Percentiles rank a stretch among this genome's conserved stretches.
Conservation (phyloP, 176 grass and related monocot species). For the Triticum timopheevii region DNA sequence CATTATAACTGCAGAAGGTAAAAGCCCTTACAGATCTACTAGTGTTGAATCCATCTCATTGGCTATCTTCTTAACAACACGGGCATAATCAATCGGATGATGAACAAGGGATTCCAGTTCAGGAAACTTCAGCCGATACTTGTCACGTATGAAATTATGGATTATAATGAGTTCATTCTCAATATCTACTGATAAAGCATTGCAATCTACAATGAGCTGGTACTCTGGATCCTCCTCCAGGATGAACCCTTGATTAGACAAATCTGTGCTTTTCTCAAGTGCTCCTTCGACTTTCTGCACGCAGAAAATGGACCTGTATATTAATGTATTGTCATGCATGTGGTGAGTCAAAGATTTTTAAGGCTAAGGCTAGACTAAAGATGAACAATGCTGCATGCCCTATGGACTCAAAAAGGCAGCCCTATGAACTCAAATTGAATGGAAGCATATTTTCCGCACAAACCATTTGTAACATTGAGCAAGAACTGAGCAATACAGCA, state of each 20-base stretch:
- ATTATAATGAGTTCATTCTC: constrained; percentile 96
- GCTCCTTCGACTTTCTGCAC: constrained; percentile 82
- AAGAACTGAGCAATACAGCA: not conserved
- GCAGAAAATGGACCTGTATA: not conserved
- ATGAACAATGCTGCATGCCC: not conserved
- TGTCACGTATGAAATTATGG: constrained; percentile 92
- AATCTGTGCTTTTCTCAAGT: constrained; percentile 54
- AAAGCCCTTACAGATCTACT: constrained; percentile 80
- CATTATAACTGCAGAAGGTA: constrained; percentile 94
- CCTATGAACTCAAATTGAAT: not conserved
- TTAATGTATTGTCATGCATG: not conserved
- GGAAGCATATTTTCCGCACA: not conserved
- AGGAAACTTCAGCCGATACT: constrained; percentile 83
- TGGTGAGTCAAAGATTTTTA: not conserved
- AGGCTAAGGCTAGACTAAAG: not conserved
- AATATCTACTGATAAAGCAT: constrained; percentile 83
- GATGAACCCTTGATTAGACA: constrained; percentile 53
- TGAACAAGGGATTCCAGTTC: constrained; percentile 92
- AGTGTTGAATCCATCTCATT: constrained; percentile 90
- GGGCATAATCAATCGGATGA: constrained; percentile 91
- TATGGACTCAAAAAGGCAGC: not conserved
- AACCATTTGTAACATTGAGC: not conserved
- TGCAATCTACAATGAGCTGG: constrained; percentile 90
- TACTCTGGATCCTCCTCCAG: constrained; percentile 83
- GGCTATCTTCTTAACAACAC: constrained; percentile 88